Conservation (phyloP, 2,329 filamentous ascomycete species). For the Calonectria crousiana region DNA sequence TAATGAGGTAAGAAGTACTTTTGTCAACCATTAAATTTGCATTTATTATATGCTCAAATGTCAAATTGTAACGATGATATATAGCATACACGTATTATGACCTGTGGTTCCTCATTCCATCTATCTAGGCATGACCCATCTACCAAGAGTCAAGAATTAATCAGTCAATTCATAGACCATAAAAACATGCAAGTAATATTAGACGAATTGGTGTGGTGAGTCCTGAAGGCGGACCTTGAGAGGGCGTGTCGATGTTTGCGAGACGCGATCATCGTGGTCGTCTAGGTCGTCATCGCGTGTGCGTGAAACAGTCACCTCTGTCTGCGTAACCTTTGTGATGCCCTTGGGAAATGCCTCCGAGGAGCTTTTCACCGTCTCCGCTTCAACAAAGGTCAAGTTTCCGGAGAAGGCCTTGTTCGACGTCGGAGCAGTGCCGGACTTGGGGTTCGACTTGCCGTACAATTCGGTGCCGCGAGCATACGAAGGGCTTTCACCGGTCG, state of each 20-base stretch:
- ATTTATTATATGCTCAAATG: background rate
- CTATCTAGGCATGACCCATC: background rate
- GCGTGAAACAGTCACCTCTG: conserved; percentile 33
- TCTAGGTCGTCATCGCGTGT: conserved; percentile 19
- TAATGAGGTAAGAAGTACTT: background rate
- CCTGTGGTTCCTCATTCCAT: background rate
- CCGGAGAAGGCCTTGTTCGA: conserved; percentile 18
- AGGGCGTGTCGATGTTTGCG: conserved; percentile 37
- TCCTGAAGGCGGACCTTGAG: conserved; percentile 22
- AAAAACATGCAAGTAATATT: background rate
- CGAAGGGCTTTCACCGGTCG: conserved; percentile 38
- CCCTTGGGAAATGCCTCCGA: conserved; percentile 21
- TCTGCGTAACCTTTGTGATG: conserved; percentile 41
- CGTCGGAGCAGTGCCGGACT: background rate
- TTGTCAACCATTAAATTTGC: background rate
- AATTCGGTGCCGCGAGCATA: conserved; percentile 32
- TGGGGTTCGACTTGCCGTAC: conserved; percentile 26
- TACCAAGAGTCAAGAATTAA: background rate
- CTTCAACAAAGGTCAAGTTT: conserved; percentile 14
- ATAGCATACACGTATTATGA: background rate
- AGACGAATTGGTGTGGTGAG: conserved; percentile 6
- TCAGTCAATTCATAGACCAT: background rate
- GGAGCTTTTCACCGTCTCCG: background rate
- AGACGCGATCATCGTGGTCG: conserved; percentile 36
- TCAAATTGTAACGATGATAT: background rate